These are phyloP conservation scores for Ceratobasidium sp. DNA, from an alignment of 1,284 basidiomycete genomes.

Conservation along the genomic window DNA sequence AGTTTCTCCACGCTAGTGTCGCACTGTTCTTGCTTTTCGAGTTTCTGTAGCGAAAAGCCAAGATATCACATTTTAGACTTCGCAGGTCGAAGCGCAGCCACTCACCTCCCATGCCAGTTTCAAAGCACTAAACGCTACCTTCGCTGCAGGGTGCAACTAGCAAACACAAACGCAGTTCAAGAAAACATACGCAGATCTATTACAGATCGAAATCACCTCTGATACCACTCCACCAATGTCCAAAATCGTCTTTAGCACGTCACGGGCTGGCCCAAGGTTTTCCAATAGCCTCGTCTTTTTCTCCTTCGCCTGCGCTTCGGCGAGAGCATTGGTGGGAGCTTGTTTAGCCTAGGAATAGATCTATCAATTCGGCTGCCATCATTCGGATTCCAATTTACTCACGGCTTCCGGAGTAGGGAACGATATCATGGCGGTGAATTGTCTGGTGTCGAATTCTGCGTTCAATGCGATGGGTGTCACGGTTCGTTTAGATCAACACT, in stretches of 20 bases:
- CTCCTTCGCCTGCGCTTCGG: neutral
- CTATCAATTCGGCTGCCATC: neutral
- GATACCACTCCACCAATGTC: neutral
- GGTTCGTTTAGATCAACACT: too few species aligned
- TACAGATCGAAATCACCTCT: neutral
- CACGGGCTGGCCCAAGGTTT: neutral
- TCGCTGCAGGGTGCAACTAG: neutral
- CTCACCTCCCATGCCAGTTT: neutral
- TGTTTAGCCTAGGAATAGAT: neutral
- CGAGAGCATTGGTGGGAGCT: neutral
- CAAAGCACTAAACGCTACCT: neutral
- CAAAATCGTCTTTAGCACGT: neutral
- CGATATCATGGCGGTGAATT: neutral
- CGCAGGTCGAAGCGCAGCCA: too few species aligned
- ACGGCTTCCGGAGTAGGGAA: neutral
- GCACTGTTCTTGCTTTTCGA: neutral
- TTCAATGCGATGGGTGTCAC: too few species aligned
- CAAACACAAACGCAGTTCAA: neutral
- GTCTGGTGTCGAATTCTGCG: too few species aligned
- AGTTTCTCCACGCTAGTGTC: too few species aligned
- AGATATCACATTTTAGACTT: neutral
- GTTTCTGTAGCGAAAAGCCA: neutral
- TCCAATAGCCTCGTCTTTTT: neutral
- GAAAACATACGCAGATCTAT: neutral
- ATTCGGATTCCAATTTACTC: neutral